phyloP scores from a whole-genome alignment of 2,329 filamentous ascomycete species.

The Dothideomycetes sp. region DNA sequence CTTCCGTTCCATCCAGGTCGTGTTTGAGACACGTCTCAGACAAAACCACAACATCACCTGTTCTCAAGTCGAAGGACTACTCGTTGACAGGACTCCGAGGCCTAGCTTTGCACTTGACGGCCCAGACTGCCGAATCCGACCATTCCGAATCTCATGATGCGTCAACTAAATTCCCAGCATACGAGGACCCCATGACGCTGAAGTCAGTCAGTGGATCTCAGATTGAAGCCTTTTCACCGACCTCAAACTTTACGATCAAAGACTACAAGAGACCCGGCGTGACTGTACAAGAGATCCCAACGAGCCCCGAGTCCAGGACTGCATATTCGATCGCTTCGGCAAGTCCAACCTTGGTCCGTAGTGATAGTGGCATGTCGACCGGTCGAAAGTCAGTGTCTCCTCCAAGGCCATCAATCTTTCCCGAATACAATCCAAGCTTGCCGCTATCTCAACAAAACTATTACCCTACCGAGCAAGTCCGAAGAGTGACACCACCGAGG shows the following conservation, averaged over 20 bases:
- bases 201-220: neutral
- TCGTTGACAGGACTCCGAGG: conserved; percentile 1
- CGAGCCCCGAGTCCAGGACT: conserved; percentile 1
- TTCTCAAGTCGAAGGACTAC: neutral
- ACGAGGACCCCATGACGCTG: too few species aligned
- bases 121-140: neutral
- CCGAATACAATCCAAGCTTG: conserved; percentile 59
- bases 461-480: conserved; percentile 38
- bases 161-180: neutral
- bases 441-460: conserved; percentile 61
- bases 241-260: neutral
- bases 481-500: neutral
- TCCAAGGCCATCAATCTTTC: conserved; percentile 63
- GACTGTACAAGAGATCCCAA: conserved; percentile 3
- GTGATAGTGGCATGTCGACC: conserved; percentile 10
- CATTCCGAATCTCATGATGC: neutral
- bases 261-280: neutral
- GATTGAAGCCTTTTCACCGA: neutral
- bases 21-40: conserved; percentile 9
- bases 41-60: conserved; percentile 1
- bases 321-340: conserved; percentile 6
- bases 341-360: conserved; percentile 12
- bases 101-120: conserved; percentile 5
- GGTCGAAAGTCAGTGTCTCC: conserved; percentile 22
- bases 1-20: conserved; percentile 6